phyloP scores from a whole-genome alignment of 176 grass and related monocot genomes.

The Dendrocalamus sinicus region DNA sequence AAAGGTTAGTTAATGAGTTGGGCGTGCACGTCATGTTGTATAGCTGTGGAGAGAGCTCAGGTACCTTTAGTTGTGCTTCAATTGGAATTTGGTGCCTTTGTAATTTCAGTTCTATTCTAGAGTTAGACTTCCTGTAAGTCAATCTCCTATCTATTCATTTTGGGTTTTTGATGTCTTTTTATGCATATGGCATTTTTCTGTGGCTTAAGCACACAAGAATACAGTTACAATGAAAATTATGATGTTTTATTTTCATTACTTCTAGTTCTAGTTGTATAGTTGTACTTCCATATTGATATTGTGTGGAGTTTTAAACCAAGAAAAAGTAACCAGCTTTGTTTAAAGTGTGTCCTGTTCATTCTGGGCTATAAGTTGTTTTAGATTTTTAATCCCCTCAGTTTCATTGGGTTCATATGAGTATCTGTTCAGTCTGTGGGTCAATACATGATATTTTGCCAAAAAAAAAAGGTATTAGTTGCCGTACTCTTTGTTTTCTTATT shows the following conservation, averaged over 20 bases:
- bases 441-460: slow-evolving; percentile 8
- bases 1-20: slow-evolving; percentile 12
- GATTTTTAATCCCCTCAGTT: slow-evolving; percentile 9
- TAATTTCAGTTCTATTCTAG: neutral
- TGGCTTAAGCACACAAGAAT: slow-evolving; percentile 17
- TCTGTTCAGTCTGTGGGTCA: slow-evolving; percentile 20
- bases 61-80: slow-evolving; percentile 22
- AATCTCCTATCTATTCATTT: slow-evolving; percentile 22
- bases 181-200: neutral
- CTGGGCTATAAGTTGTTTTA: neutral
- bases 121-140: neutral
- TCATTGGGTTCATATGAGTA: neutral
- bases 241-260: neutral
- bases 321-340: neutral
- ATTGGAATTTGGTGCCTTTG: neutral
- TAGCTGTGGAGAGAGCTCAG: slow-evolving; percentile 5
- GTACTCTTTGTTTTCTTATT: slow-evolving; percentile 32
- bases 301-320: slow-evolving; percentile 2
- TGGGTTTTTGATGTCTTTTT: slow-evolving; percentile 21
- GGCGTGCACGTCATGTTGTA: neutral
- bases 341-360: slow-evolving; percentile 9
- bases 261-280: neutral
- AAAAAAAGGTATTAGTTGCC: neutral
- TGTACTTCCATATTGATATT: neutral
- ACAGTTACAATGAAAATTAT: neutral